Base-by-base conservation (phyloP, 148 eudicot species). In the Amaranthus palmeri region DNA sequence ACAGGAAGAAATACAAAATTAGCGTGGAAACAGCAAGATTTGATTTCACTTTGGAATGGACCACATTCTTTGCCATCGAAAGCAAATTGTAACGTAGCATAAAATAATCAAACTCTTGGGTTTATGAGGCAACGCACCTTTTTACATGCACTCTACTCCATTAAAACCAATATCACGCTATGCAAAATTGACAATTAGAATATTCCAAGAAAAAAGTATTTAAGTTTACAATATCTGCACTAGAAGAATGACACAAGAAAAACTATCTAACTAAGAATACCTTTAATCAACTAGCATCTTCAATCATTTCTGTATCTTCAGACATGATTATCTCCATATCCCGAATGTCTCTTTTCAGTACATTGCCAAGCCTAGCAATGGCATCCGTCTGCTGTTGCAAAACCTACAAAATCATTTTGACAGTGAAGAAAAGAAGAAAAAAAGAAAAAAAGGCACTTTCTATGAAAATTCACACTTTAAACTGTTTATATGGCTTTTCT, bases 251-350 rank as follows among this genome's bases (percentile, higher is more conserved):
- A 15, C 8, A 61, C 6, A 44, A 53, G 10, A 18, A 57, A 41
- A 12, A 10, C 58, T 11, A 5, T 50, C 36, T 56, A 43, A 40
- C 43, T 65, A 42, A 3, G 2, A n/a, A 17, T n/a, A 41, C 44
- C 12, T 47, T 15, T 36, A 47, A 40, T 79, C 70, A 82, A 59
- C 78, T 76, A 18, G 56, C 79, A 51, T 82, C 75, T 51, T 82
- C 87, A 5, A 70, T 70, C 88, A 84, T 85, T 78, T 87, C 88
- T n/a, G 85, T 81, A 68, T 89, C 98, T 78, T 95, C 96, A 2
- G 97, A 83, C 97, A 95, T 91, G 56, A 95, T 91, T 43, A 95
- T 91, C 82, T 95, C 98, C 90, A 85, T 84, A 65, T 95, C 96
- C 72, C 98, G 81, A 57, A 86, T 67, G 66, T 91, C 97, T 76